Evolutionary conservation across 202 grass and related monocot genomes (phyloP).

Genomic region (Zoysia matrella): DNA sequence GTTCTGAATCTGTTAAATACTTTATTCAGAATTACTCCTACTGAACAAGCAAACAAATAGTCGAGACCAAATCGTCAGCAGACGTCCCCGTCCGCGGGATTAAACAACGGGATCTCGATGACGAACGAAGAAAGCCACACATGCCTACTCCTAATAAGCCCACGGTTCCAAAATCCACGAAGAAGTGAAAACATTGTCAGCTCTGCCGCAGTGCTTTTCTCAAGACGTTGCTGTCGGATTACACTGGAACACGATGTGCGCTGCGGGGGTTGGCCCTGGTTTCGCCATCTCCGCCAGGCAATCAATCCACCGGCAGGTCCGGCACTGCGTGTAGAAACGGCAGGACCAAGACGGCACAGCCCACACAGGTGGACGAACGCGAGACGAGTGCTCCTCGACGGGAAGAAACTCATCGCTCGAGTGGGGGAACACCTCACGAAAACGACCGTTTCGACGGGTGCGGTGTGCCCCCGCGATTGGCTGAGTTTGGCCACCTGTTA

Average conservation of each 20-base stretch:
- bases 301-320: not conserved
- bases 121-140: not conserved
- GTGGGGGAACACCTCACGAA: conserved; percentile 31
- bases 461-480: conserved; percentile 23
- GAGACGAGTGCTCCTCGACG: not conserved
- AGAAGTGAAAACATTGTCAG: not conserved
- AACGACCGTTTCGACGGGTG: conserved; percentile 19
- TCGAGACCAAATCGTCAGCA: conserved; percentile 21
- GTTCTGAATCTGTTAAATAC: not conserved
- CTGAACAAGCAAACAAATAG: not conserved
- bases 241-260: not conserved
- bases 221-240: not conserved
- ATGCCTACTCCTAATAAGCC: not conserved
- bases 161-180: not conserved
- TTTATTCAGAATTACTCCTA: not conserved
- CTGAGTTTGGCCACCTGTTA: conserved; percentile 58
- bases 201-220: not conserved
- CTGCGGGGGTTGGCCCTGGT: too few relatives aligned
- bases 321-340: conserved; percentile 9
- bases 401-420: not conserved
- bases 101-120: not conserved
- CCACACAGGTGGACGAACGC: conserved; percentile 9
- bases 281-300: not conserved
- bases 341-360: not conserved
- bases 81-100: not conserved